Evolutionary conservation across 1,139 yeast species (phyloP), one percentile per base, ranked within the genome.

Genomic region (Hyphopichia khmerensis): DNA sequence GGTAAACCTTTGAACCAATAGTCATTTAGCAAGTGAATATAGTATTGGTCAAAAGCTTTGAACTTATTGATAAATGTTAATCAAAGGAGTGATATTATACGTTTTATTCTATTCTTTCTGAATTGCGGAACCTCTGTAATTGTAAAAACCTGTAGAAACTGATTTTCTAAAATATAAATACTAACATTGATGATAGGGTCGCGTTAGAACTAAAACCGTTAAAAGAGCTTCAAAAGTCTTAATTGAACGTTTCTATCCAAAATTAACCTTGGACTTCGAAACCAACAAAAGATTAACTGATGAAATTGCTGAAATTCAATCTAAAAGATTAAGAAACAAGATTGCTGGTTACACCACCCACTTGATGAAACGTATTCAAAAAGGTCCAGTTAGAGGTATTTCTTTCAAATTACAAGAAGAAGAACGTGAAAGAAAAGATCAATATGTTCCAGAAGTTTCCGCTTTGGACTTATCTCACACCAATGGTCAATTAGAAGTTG

Each of bases 331-430:
- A 77, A 93, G 99, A 85, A 95, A 95, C 95, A 93, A 93, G 90
- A 95, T 93, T 72, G 99, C 99, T 75, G 99, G 99, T 75, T 93
- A 91, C 96, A 93, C 99, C 79, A 93, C 99, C 71, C 99, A 93
- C 80, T 86, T 93, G 79, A 95, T 93, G 99, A 91, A 89, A 86
- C 91, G 99, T 84, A 93, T 93, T 72, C 99, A 95, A 81, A 93
- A 93, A 85, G 99, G 99, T 72, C 99, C 99, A 82, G 99, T 93
- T 66, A 91, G 98, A 86, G 99, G 99, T 83, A 95, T 93, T 65
- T 93, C 99, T 67, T 93, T 93, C 96, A 95, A 95, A 81, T 89
- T 93, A 72, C 99, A 93, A 84, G 99, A 93, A 82, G 99, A 93
- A 82, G 99, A 95, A 85, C 93, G 99, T 86, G 99, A 95, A 82